Evolutionary conservation across 352 stramenopile species (phyloP).

Genomic region (Globisporangium apiculatum): DNA sequence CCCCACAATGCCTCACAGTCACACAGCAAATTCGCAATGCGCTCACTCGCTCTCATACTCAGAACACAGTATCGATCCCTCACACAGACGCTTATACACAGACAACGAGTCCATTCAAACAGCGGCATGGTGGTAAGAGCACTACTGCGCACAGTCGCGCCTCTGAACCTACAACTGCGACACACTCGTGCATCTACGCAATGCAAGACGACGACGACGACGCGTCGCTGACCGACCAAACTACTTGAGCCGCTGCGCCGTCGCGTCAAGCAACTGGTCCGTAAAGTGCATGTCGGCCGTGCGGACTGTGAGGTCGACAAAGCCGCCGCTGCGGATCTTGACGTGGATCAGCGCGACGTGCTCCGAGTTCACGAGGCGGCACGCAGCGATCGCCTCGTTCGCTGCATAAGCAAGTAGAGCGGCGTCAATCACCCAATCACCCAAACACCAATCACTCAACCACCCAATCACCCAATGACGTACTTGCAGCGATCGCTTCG

Average conservation of each 20-base stretch:
- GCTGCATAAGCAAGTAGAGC: conserved; percentile 19
- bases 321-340: conserved; percentile 78
- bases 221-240: no score
- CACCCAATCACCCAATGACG: conserved; percentile 14
- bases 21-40: neutral
- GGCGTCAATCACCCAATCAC: no score
- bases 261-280: conserved; percentile 60
- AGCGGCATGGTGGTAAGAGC: no score
- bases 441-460: neutral
- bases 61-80: neutral
- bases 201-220: no score
- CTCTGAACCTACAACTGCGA: no score
- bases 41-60: neutral
- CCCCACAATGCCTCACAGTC: no score
- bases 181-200: no score
- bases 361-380: conserved; percentile 72
- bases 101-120: no score
- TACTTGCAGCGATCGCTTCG: conserved; percentile 81
- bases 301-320: conserved; percentile 80
- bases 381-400: conserved; percentile 84
- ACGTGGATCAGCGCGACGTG: conserved; percentile 81
- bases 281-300: conserved; percentile 82
- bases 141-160: no score
- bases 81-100: no score
- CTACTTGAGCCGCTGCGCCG: conserved; percentile 58